Base-by-base conservation (phyloP, 2,329 filamentous ascomycete species). In the Coniochaeta pulveracea region DNA sequence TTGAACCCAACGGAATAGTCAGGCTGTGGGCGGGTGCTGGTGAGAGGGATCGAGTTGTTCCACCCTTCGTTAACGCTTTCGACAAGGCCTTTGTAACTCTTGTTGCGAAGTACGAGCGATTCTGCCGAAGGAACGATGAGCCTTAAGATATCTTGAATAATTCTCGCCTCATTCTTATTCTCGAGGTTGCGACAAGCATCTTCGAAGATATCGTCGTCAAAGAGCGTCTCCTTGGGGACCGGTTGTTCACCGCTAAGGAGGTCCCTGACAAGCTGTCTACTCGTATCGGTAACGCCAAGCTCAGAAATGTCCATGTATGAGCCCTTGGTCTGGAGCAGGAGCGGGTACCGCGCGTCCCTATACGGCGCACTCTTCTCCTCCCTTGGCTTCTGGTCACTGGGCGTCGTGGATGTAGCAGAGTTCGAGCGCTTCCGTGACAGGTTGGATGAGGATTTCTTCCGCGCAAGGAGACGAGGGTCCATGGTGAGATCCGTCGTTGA, bases 1-100 rank as follows among this genome's bases (percentile, higher is more conserved):
- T 32, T 46, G 39, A 66, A 65, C 19, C 58, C 58, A 4, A 63
- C 49, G 17, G 55, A 51, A 40, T 61, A 65, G 42, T 64, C 57
- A 2, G 60, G 61, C 43, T 66, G 59, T 8, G 57, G 61, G 33
- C 51, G 51, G 30, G 52, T 40, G 2, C 45, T 44, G 19, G 40
- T 49, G 1, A 65, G 24, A 6, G 59, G 50, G 22, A 60, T 47
- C 5, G 52, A 52, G 38, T 55, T 57, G 34, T 52, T 53, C 60
- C 60, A 65, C 36, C 21, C 21, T n/a, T 23, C 21, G n/a, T 23
- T 23, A n/a, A n/a, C n/a, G 21, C 21, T 23, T 23, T 23, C 21
- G 21, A 23, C n/a, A 8, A 23, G n/a, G 21, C 8, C 21, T 8
- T n/a, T n/a, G 21, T 23, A 23, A 8, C 8, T 23, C 8, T 8